Base-by-base conservation (phyloP, 2,329 filamentous ascomycete species). In the Aureobasidium leucospermi region DNA sequence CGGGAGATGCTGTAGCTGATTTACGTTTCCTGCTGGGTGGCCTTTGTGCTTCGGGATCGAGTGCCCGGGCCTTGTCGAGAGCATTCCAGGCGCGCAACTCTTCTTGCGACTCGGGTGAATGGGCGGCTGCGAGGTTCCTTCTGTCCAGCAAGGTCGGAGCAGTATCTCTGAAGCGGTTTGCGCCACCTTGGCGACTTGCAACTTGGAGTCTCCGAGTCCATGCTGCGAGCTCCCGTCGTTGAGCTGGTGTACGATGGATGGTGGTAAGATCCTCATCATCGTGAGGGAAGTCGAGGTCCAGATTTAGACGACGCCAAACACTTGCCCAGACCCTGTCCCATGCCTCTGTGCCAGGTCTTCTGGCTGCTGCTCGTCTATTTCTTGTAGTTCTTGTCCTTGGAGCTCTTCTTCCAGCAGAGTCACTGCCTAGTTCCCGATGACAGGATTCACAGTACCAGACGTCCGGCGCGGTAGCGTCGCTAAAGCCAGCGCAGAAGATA, bases 391-490 rank as follows among this genome's bases (percentile, higher is more conserved):
- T 32, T 29, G 53, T 39, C 9, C 45, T 41, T 7, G 58, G 47
- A 28, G 49, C 19, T 29, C 53, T 43, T 7, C 58, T 36, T 3
- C 47, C 41, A 38, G 34, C 10, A 15, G 32, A 19, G 10, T 29
- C 65, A 41, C 67, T 66, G 60, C 74, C 68, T 70, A 76, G 70
- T 68, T 77, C 79, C 73, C 74, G 69, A 60, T 76, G 73, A 73
- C 94, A 99, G 67, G 88, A 85, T 73, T 94, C 86, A 76, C 94
- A 99, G 72, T 93, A 96, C 92, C 93, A 99, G 6, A 70, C 65
- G 8, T 71, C 70, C 9, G 71, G 70, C n/a, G 67, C 65, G 57
- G 80, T 76, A 62, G 92, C 86, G 52, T 96, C 81, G 15, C 32
- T 46, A 47, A 28, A 59, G 36, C 89, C 92, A 62, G 96, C 84